Conservation (phyloP, 208 protist species). For the Spongospora subterranea region DNA sequence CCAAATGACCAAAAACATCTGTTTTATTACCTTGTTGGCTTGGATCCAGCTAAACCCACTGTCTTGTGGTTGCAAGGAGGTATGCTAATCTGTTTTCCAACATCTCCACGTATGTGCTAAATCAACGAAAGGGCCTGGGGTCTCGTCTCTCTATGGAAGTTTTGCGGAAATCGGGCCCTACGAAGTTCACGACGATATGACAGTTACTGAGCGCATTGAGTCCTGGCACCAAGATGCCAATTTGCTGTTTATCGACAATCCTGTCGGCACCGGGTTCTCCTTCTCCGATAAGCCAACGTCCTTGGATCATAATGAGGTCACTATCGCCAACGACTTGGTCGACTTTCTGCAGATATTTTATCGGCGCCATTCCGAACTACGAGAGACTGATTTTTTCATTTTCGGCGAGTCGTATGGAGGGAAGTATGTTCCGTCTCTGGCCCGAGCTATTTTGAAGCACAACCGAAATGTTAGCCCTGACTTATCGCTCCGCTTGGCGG, state of each 20-base stretch:
- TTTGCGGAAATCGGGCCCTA: slow-evolving; percentile 23
- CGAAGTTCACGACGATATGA: neutral
- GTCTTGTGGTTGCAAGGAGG: slow-evolving; percentile 56
- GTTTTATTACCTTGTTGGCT: neutral
- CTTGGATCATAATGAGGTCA: slow-evolving; percentile 44
- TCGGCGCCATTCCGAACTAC: slow-evolving; percentile 58
- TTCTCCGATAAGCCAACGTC: slow-evolving; percentile 12
- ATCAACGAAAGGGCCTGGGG: too few relatives aligned
- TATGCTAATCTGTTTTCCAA: too few relatives aligned
- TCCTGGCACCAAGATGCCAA: neutral
- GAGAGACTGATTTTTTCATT: slow-evolving; percentile 64
- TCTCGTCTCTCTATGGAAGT: slow-evolving; percentile 3
- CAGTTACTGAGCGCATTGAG: neutral
- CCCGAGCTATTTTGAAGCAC: slow-evolving; percentile 62
- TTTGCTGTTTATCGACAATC: slow-evolving; percentile 43
- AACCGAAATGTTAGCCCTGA: slow-evolving; percentile 47
- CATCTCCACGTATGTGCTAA: too few relatives aligned
- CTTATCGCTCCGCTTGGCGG: slow-evolving; percentile 10
- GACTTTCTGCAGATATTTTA: slow-evolving; percentile 68
- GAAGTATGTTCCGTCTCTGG: slow-evolving; percentile 72
- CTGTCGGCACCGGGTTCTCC: slow-evolving; percentile 72
- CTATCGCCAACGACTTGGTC: slow-evolving; percentile 71
- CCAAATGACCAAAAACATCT: neutral
- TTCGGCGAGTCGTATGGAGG: slow-evolving; percentile 73
- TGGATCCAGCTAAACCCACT: neutral